Conservation (phyloP, 1,139 yeast species). For the Candida sp. region DNA sequence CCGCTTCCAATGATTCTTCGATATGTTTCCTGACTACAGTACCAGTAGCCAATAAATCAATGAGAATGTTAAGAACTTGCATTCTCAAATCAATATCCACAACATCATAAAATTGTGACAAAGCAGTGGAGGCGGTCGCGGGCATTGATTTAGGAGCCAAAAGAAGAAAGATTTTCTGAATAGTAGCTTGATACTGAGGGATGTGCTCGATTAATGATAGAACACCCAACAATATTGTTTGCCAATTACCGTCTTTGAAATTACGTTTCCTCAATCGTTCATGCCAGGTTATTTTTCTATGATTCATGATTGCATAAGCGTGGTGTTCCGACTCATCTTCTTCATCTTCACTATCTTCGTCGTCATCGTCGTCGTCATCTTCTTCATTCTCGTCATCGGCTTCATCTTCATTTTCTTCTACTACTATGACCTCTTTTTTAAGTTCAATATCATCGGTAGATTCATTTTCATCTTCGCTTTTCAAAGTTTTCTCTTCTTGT, state of each 20-base stretch:
- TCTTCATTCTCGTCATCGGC: slow-evolving; percentile 21
- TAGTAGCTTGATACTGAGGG: slow-evolving; percentile 47
- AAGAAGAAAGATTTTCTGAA: slow-evolving; percentile 43
- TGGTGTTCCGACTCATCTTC: slow-evolving; percentile 33
- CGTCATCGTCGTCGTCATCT: slow-evolving; percentile 13
- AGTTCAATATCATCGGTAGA: slow-evolving; percentile 6
- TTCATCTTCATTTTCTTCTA: slow-evolving; percentile 15
- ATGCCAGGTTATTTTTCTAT: slow-evolving; percentile 69
- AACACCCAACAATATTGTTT: slow-evolving; percentile 70
- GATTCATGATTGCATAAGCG: slow-evolving; percentile 56
- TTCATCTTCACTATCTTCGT: slow-evolving; percentile 11
- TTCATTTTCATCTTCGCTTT: slow-evolving; percentile 24
- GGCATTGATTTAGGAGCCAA: slow-evolving; percentile 56
- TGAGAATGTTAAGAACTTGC: slow-evolving; percentile 51
- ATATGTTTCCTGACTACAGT: slow-evolving; percentile 58
- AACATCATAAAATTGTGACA: slow-evolving; percentile 45
- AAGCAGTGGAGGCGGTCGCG: slow-evolving; percentile 49
- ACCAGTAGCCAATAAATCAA: slow-evolving; percentile 57
- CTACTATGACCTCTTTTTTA: slow-evolving; percentile 13
- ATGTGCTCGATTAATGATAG: slow-evolving; percentile 59
- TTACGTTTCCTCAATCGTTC: slow-evolving; percentile 71
- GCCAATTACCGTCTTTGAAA: slow-evolving; percentile 87
- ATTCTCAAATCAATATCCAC: slow-evolving; percentile 51
- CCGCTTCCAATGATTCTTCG: slow-evolving; percentile 66
- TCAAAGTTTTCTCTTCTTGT: slow-evolving; percentile 16